Conservation (phyloP, 176 grass and related monocot species). For the Musa troglodytarum region DNA sequence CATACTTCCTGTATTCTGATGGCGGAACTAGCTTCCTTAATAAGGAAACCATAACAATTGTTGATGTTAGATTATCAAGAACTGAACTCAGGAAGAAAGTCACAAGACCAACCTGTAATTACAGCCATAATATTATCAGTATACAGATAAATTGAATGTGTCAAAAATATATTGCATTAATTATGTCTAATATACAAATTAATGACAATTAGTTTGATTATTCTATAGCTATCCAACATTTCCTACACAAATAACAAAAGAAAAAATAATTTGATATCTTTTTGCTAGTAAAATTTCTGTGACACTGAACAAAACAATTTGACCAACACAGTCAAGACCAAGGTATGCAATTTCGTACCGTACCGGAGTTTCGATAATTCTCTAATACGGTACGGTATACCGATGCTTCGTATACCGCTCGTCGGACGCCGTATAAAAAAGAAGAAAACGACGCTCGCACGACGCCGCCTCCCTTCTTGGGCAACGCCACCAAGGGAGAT, state of each 20-base stretch:
- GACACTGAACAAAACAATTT: too few species aligned
- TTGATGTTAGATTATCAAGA: slow-evolving; percentile 93
- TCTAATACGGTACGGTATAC: too few species aligned
- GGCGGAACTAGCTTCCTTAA: slow-evolving; percentile 83
- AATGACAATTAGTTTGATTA: neutral
- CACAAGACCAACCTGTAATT: slow-evolving; percentile 85
- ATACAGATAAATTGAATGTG: neutral
- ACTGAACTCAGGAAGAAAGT: slow-evolving; percentile 89
- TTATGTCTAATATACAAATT: neutral
- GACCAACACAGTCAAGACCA: too few species aligned
- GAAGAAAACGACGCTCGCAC: too few species aligned
- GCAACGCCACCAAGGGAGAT: too few species aligned
- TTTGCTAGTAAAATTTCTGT: too few species aligned
- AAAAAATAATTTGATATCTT: too few species aligned
- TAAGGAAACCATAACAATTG: slow-evolving; percentile 94
- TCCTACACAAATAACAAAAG: neutral
- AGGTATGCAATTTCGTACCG: too few species aligned
- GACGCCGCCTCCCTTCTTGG: too few species aligned
- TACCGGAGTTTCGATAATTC: too few species aligned
- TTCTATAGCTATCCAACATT: neutral
- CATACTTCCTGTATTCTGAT: slow-evolving; percentile 94
- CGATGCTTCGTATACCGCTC: too few species aligned
- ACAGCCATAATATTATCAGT: neutral
- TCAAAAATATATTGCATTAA: neutral
- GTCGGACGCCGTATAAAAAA: too few species aligned